A percentile compares a stretch with the other conserved stretches of the same genome.
These are phyloP conservation scores for Lavandula angustifolia DNA, from an alignment of 257 asterid species.

Conservation along the genomic window DNA sequence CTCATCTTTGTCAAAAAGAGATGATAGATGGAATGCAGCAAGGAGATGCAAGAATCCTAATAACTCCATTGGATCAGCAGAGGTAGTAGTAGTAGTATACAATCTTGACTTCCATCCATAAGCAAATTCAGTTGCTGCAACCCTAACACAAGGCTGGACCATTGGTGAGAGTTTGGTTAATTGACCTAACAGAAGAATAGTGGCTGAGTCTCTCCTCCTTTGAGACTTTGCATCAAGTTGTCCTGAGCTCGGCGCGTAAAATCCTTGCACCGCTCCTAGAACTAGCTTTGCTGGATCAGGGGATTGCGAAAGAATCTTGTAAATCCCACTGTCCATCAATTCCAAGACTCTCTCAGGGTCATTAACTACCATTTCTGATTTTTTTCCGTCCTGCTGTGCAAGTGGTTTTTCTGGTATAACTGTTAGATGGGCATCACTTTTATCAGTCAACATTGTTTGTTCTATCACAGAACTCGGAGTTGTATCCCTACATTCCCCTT, in stretches of 20 bases:
- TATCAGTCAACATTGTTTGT: slow-evolving; percentile 25
- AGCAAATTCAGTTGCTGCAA: slow-evolving; percentile 47
- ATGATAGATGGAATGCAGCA: slow-evolving; percentile 47
- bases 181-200: slow-evolving; percentile 43
- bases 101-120: slow-evolving; percentile 46
- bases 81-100: background rate
- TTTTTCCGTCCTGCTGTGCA: slow-evolving; percentile 19
- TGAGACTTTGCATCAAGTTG: slow-evolving; percentile 15
- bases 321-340: slow-evolving; percentile 37
- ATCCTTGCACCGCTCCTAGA: slow-evolving; percentile 40
- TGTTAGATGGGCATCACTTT: slow-evolving; percentile 18
- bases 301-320: slow-evolving; percentile 36
- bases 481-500: too few species aligned
- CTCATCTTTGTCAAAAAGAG: slow-evolving; percentile 42
- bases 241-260: slow-evolving; percentile 18
- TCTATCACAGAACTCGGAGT: too few species aligned
- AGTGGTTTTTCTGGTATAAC: slow-evolving; percentile 17
- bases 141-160: slow-evolving; percentile 36
- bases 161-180: slow-evolving; percentile 41
- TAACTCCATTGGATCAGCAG: slow-evolving; percentile 37
- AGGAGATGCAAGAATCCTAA: slow-evolving; percentile 50
- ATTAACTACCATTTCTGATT: slow-evolving; percentile 31
- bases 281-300: slow-evolving; percentile 55
- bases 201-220: slow-evolving; percentile 20
- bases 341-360: slow-evolving; percentile 36